phyloP scores from a whole-genome alignment of 306 rosid species.

The Purshia tridentata region DNA sequence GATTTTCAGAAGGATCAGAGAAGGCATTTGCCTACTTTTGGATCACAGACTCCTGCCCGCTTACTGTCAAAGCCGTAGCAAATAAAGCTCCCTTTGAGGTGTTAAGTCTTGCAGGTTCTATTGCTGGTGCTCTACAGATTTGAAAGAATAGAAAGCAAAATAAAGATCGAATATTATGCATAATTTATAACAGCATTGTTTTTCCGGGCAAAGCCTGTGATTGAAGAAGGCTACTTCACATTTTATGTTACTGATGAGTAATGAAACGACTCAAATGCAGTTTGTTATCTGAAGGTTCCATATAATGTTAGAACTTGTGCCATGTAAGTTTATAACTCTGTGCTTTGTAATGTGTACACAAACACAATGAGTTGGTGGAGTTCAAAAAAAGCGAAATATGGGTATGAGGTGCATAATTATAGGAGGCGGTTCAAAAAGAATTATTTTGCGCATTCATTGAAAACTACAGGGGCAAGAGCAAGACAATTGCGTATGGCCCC shows the following conservation, averaged over 20 bases:
- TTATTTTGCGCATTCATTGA: too few relatives aligned
- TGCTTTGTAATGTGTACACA: background rate
- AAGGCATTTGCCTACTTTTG: slow-evolving; percentile 79
- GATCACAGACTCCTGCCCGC: slow-evolving; percentile 96
- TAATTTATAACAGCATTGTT: background rate
- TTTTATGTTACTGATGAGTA: background rate
- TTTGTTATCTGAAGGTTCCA: background rate
- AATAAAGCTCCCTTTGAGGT: slow-evolving; percentile 86
- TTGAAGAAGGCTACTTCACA: background rate
- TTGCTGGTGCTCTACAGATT: slow-evolving; percentile 76
- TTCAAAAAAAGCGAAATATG: too few relatives aligned
- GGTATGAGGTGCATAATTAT: too few relatives aligned
- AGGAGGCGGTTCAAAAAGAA: too few relatives aligned
- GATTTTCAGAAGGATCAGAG: slow-evolving; percentile 38
- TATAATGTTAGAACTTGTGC: background rate
- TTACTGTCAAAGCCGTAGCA: slow-evolving; percentile 68
- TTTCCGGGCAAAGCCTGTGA: background rate
- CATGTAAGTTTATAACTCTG: background rate
- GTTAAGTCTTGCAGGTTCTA: slow-evolving; percentile 84
- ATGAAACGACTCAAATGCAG: background rate
- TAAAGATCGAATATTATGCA: background rate
- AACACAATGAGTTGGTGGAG: background rate
- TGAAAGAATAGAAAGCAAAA: slow-evolving; percentile 25
- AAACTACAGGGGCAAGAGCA: too few relatives aligned
- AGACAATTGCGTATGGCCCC: too few relatives aligned